Evolutionary conservation across 129 eudicot genomes (phyloP).

Genomic region (Kitagawia praeruptora): DNA sequence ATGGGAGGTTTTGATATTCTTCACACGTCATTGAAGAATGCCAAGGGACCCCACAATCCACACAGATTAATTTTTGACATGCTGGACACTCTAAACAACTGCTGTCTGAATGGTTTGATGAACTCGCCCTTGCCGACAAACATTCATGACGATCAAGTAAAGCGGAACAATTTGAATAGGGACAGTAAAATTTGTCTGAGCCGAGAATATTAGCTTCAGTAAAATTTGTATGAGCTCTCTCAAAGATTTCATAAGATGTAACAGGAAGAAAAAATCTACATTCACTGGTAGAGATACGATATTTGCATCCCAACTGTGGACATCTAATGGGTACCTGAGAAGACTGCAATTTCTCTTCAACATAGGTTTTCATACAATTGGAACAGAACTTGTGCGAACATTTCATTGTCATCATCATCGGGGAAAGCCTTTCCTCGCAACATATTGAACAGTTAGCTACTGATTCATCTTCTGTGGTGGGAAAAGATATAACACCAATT

Average conservation of each 20-base stretch:
- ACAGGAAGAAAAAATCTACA: conserved; percentile 63
- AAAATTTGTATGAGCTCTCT: conserved; percentile 26
- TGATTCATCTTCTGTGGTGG: conserved; percentile 23
- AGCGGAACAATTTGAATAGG: conserved; percentile 63
- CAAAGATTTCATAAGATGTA: conserved; percentile 46
- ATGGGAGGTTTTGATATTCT: conserved; percentile 56
- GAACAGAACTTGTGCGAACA: conserved; percentile 95
- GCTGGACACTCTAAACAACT: conserved; percentile 69
- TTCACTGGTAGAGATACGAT: conserved; percentile 53
- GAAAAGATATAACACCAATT: conserved; percentile 52
- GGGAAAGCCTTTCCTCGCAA: conserved; percentile 56
- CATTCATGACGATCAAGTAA: conserved; percentile 52
- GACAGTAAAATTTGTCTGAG: conserved; percentile 49
- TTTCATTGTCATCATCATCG: conserved; percentile 54
- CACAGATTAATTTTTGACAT: conserved; percentile 55
- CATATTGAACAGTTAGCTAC: conserved; percentile 60
- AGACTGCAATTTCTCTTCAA: conserved; percentile 50
- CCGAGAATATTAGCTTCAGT: conserved; percentile 31
- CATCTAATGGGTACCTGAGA: conserved; percentile 64
- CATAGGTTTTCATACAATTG: conserved; percentile 67
- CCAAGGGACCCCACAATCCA: conserved; percentile 83
- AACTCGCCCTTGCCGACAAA: conserved; percentile 30
- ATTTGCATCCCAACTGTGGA: conserved; percentile 68
- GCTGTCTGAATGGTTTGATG: conserved; percentile 33
- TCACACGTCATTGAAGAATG: conserved; percentile 70